These are phyloP conservation scores for Beauveria brongniartii DNA, from an alignment of 2,329 filamentous ascomycete genomes.

Conservation along the genomic window DNA sequence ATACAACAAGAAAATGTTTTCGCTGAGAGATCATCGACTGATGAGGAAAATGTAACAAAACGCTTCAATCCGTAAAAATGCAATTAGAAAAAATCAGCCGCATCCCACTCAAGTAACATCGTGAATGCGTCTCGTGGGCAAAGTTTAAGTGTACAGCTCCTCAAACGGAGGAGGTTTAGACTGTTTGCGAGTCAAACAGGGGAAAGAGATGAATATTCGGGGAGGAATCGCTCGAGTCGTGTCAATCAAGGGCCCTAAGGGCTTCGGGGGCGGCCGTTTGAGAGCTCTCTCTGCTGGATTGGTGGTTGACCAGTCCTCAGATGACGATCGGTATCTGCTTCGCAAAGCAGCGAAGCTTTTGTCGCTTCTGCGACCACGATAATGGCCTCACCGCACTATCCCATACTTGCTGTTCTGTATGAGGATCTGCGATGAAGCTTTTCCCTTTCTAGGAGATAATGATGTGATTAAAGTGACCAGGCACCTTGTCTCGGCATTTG, in stretches of 20 bases:
- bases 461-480: constrained; percentile 76
- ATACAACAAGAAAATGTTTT: not conserved
- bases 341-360: constrained; percentile 5
- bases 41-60: constrained; percentile 6
- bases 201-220: not conserved
- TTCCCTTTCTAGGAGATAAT: constrained; percentile 48
- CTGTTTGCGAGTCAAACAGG: not conserved
- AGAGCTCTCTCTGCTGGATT: not conserved
- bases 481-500: constrained; percentile 66
- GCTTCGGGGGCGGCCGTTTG: not conserved
- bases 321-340: not conserved
- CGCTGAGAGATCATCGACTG: not conserved
- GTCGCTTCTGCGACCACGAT: constrained; percentile 15
- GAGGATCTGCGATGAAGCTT: constrained; percentile 20
- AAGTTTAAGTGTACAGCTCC: constrained; percentile 4
- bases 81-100: not conserved
- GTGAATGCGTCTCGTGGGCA: not conserved
- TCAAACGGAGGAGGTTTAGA: not conserved
- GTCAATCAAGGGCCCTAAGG: too few species aligned
- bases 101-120: not conserved
- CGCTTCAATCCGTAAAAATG: constrained; percentile 9
- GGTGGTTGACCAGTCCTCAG: not conserved
- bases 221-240: not conserved
- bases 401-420: constrained; percentile 14
- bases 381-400: constrained; percentile 20